A percentile compares a stretch with the other conserved stretches of the same genome.
Evolutionary conservation across 495 filamentous ascomycete genomes (phyloP).

Genomic region (Endocarpon pusillum): DNA sequence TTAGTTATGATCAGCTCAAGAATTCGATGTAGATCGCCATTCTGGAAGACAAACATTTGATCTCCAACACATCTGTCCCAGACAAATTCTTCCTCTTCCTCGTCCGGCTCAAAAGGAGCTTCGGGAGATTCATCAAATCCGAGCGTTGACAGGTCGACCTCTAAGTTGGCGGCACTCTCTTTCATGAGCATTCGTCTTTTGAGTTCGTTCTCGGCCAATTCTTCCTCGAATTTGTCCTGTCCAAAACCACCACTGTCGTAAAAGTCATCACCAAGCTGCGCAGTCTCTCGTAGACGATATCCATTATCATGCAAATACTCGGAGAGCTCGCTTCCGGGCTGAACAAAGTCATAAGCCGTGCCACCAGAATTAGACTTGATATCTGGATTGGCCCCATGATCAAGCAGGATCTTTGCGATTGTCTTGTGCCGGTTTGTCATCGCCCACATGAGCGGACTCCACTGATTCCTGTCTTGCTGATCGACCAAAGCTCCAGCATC

Average conservation of each 20-base stretch:
- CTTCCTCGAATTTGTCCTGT: constrained; percentile 89
- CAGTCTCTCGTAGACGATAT: constrained; percentile 73
- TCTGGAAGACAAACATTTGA: constrained; percentile 99
- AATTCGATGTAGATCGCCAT: constrained; percentile 73
- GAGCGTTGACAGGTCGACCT: constrained; percentile 90
- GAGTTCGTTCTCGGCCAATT: constrained; percentile 92
- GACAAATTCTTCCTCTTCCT: constrained; percentile 87
- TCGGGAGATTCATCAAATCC: constrained; percentile 93
- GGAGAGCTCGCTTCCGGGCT: constrained; percentile 88
- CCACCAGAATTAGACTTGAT: constrained; percentile 85
- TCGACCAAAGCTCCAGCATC: constrained; percentile 83
- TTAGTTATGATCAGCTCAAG: constrained; percentile 93
- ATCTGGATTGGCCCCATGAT: constrained; percentile 88
- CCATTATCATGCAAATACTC: constrained; percentile 87
- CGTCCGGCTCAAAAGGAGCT: constrained; percentile 66
- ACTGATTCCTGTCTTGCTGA: constrained; percentile 85
- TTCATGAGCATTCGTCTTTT: constrained; percentile 99
- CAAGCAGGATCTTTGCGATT: constrained; percentile 79
- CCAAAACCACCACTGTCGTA: constrained; percentile 84
- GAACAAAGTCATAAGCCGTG: constrained; percentile 92
- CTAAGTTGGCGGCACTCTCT: constrained; percentile 93
- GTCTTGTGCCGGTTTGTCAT: constrained; percentile 97
- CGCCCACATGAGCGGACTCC: constrained; percentile 98
- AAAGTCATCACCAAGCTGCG: constrained; percentile 84
- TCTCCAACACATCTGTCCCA: constrained; percentile 92